Percentiles rank a stretch among this genome's conserved stretches.
Evolutionary conservation across 495 filamentous ascomycete genomes (phyloP).

Genomic region (Lasiosphaeria miniovina): DNA sequence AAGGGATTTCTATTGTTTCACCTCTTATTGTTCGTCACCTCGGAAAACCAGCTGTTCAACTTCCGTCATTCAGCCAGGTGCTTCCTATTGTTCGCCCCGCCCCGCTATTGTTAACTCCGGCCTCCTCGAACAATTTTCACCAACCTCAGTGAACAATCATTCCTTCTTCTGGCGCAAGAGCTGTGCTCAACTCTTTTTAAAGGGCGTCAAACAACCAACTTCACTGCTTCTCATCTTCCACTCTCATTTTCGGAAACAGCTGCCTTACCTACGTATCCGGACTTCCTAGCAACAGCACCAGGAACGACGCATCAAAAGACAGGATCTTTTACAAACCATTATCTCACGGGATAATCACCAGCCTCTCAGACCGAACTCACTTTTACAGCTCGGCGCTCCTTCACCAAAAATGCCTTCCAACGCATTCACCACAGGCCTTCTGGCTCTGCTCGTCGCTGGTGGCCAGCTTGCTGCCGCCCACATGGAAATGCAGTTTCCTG

Average conservation of each 20-base stretch:
- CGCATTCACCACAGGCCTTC: conserved; percentile 21
- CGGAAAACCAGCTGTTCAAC: not conserved
- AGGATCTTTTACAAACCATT: too few relatives aligned
- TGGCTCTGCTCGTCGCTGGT: conserved; percentile 29
- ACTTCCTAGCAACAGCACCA: not conserved
- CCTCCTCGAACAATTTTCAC: not conserved
- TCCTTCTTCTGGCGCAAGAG: conserved; percentile 19
- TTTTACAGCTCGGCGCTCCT: conserved; percentile 1
- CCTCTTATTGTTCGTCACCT: not conserved
- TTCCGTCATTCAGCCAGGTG: conserved; percentile 19
- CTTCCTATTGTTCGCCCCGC: conserved; percentile 18
- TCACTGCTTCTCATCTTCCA: conserved; percentile 11
- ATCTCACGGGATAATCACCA: too few relatives aligned
- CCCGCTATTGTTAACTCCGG: conserved; percentile 13
- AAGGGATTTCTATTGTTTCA: conserved; percentile 2
- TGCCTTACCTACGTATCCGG: conserved; percentile 1
- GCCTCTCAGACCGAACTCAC: not conserved
- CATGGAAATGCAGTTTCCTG: conserved; percentile 58
- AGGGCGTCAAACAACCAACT: not conserved
- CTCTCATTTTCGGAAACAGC: conserved; percentile 9
- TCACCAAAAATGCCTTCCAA: conserved; percentile 36
- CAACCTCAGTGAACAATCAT: conserved; percentile 15
- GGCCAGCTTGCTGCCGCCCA: conserved; percentile 49
- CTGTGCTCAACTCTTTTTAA: conserved; percentile 17
- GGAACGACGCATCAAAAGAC: conserved; percentile 3